These are phyloP conservation scores for Blepharisma undulans DNA, from an alignment of 169 alveolate genomes.

Conservation along the genomic window DNA sequence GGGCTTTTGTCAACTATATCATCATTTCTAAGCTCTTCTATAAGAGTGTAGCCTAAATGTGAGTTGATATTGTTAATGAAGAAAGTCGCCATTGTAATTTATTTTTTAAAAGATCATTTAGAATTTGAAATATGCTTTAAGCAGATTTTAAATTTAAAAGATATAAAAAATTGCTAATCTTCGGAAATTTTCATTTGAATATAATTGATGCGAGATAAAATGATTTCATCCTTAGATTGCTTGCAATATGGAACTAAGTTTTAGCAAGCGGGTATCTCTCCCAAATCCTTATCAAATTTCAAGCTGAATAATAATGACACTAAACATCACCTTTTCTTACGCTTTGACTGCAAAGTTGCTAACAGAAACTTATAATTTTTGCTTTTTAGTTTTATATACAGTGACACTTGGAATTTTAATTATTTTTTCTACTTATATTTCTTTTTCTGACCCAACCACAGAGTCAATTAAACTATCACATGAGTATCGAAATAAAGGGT, in stretches of 20 bases:
- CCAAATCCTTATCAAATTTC: not conserved
- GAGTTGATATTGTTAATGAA: slow-evolving; percentile 38
- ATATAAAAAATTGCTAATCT: too few relatives aligned
- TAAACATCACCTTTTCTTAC: not conserved
- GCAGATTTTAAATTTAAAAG: too few relatives aligned
- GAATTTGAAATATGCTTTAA: too few relatives aligned
- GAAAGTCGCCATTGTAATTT: slow-evolving; percentile 8
- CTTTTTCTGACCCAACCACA: not conserved
- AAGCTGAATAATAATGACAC: not conserved
- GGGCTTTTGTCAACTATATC: not conserved
- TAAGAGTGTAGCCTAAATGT: not conserved
- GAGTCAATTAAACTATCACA: not conserved
- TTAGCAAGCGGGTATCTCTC: not conserved
- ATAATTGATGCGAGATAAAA: not conserved
- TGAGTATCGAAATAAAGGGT: not conserved
- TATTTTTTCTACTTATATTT: not conserved
- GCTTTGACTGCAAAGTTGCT: not conserved
- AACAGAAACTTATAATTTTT: not conserved
- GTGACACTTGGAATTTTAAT: not conserved
- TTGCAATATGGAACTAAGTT: not conserved
- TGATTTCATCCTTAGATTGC: not conserved
- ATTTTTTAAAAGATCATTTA: not conserved
- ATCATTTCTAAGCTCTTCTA: not conserved
- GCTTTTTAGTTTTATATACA: not conserved
- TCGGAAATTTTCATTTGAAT: too few relatives aligned